These are phyloP conservation scores for Aspergillus piperis DNA, from an alignment of 2,329 filamentous ascomycete species.

Conservation along the genomic window DNA sequence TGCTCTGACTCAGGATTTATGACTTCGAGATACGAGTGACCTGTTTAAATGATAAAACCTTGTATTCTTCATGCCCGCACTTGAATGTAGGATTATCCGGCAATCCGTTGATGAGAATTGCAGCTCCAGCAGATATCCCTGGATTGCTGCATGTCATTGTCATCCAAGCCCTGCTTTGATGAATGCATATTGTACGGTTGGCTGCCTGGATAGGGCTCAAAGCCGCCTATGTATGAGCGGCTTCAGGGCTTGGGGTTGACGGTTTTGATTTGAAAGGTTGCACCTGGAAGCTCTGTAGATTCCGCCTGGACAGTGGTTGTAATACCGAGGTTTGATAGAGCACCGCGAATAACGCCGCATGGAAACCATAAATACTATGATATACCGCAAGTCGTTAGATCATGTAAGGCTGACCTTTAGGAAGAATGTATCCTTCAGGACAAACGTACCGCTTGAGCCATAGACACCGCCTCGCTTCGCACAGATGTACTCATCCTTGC, in stretches of 20 bases:
- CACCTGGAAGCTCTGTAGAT: constrained; percentile 79
- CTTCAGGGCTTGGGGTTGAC: constrained; percentile 64
- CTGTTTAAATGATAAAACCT: constrained; percentile 18
- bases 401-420: not conserved
- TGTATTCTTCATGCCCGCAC: constrained; percentile 10
- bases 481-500: constrained; percentile 83
- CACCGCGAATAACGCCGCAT: constrained; percentile 86
- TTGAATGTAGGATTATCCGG: not conserved
- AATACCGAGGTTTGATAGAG: constrained; percentile 88
- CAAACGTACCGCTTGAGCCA: constrained; percentile 73
- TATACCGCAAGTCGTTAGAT: constrained; percentile 3
- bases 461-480: constrained; percentile 69
- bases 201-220: not conserved
- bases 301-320: constrained; percentile 90
- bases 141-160: not conserved
- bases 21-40: constrained; percentile 17
- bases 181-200: not conserved
- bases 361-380: constrained; percentile 88
- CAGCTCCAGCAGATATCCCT: not conserved
- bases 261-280: constrained; percentile 95
- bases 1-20: constrained; percentile 17
- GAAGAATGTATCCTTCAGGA: not conserved
- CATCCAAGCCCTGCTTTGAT: not conserved
- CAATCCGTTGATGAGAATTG: not conserved
- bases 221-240: not conserved